Evolutionary conservation across 1,284 basidiomycete species (phyloP).

Genomic region (Cutaneotrichosporon daszewskae): DNA sequence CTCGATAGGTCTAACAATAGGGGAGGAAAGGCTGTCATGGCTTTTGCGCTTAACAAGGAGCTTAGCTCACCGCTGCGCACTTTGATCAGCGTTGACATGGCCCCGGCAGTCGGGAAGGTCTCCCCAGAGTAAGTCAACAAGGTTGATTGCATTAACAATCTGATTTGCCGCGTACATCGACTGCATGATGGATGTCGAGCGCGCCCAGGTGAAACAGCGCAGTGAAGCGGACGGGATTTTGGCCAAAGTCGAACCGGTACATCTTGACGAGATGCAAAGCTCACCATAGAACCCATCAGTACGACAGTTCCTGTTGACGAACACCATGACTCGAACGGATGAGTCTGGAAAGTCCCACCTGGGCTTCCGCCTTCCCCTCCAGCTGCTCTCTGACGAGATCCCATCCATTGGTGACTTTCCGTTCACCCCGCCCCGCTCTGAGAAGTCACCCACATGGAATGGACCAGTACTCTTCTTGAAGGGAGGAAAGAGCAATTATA

Average conservation of each 20-base stretch:
- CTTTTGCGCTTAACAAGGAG: conserved; percentile 48
- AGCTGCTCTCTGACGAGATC: conserved; percentile 48
- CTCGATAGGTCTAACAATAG: conserved; percentile 32
- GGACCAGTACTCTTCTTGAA: conserved; percentile 54
- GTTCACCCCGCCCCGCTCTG: conserved; percentile 38
- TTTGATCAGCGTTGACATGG: conserved; percentile 54
- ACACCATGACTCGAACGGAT: conserved; percentile 41
- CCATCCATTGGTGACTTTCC: conserved; percentile 54
- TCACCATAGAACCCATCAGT: conserved; percentile 35
- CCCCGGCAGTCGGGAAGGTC: conserved; percentile 51
- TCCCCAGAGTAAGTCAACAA: conserved; percentile 48
- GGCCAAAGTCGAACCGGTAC: conserved; percentile 47
- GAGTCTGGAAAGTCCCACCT: conserved; percentile 34
- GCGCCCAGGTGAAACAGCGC: conserved; percentile 46
- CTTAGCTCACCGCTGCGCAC: conserved; percentile 45
- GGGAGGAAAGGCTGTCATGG: conserved; percentile 56
- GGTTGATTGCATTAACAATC: not conserved
- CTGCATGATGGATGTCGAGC: conserved; percentile 52
- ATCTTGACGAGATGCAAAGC: conserved; percentile 10
- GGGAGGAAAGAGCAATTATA: conserved; percentile 52
- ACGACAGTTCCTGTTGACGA: conserved; percentile 57
- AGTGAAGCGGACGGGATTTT: conserved; percentile 53
- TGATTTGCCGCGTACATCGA: conserved; percentile 49
- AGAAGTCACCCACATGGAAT: conserved; percentile 37
- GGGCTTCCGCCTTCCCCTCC: conserved; percentile 52